These are phyloP conservation scores for Alternaria arbusti DNA, from an alignment of 2,329 filamentous ascomycete species.

Conservation along the genomic window DNA sequence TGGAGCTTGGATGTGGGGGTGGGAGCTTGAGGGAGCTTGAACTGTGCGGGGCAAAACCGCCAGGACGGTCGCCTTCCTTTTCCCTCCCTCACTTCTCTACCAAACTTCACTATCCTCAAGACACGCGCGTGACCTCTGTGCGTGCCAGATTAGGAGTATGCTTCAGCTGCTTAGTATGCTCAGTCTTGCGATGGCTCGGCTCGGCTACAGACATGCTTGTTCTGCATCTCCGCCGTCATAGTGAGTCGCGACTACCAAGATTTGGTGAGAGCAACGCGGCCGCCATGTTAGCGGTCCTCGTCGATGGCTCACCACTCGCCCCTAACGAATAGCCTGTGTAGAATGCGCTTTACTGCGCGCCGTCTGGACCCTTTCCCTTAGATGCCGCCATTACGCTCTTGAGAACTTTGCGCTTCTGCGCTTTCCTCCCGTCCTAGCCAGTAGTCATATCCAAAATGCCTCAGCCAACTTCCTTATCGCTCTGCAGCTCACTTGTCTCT, in stretches of 20 bases:
- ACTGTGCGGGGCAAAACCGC: constrained; percentile 20
- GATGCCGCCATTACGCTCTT: constrained; percentile 5
- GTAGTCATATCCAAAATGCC: constrained; percentile 16
- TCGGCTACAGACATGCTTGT: not conserved
- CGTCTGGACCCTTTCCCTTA: constrained; percentile 27
- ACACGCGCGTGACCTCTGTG: not conserved
- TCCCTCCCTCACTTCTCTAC: not conserved
- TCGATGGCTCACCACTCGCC: constrained; percentile 8
- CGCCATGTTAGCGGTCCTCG: constrained; percentile 2
- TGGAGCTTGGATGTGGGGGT: constrained; percentile 1
- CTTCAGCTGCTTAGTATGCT: not conserved
- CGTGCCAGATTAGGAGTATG: not conserved
- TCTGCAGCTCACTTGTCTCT: constrained; percentile 29
- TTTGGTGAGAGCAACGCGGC: constrained; percentile 10
- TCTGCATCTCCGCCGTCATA: not conserved
- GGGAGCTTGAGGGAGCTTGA: constrained; percentile 9
- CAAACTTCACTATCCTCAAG: not conserved
- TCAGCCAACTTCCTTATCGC: constrained; percentile 11
- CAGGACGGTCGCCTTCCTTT: constrained; percentile 1
- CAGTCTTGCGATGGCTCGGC: not conserved
- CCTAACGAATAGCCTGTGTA: not conserved
- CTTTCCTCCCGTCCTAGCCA: constrained; percentile 25
- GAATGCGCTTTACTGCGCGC: constrained; percentile 22
- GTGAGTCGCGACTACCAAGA: constrained; percentile 16
- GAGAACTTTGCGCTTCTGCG: constrained; percentile 18